Evolutionary conservation across 208 protist species (phyloP).

Genomic region (Acanthamoeba culbertsoni): DNA sequence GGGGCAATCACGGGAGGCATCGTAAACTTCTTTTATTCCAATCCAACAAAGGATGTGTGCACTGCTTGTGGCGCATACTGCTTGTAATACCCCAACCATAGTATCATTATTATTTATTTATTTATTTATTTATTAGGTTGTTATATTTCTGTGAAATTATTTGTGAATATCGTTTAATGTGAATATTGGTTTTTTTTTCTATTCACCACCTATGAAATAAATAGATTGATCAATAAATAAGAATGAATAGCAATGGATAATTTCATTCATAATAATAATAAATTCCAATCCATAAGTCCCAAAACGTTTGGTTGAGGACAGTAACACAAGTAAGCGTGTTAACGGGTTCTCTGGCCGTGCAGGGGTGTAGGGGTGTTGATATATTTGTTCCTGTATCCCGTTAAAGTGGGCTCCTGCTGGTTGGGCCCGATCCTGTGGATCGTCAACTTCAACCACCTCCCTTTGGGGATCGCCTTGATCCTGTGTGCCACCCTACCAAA

Average conservation of each 20-base stretch:
- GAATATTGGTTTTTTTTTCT: too few species aligned
- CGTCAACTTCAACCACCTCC: conserved; percentile 35
- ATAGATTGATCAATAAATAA: too few species aligned
- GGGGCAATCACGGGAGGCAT: conserved; percentile 28
- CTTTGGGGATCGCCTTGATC: neutral
- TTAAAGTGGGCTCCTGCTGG: neutral
- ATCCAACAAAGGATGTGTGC: neutral
- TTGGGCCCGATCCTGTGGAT: conserved; percentile 3
- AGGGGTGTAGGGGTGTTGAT: conserved; percentile 5
- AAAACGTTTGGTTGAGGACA: too few species aligned
- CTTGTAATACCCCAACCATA: neutral
- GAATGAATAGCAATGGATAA: too few species aligned
- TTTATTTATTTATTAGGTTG: neutral
- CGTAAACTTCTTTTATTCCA: conserved; percentile 23
- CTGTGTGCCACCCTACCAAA: neutral
- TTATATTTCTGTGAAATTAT: too few species aligned
- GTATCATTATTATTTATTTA: neutral
- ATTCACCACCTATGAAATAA: too few species aligned
- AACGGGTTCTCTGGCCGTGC: too few species aligned
- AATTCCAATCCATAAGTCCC: too few species aligned
- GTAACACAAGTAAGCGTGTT: too few species aligned
- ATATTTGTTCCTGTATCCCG: neutral
- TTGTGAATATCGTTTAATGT: too few species aligned
- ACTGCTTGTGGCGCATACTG: neutral
- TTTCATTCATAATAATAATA: too few species aligned